Base-by-base conservation (phyloP, 1,139 yeast genomes). In the Entelexis sorbosivorans region DNA sequence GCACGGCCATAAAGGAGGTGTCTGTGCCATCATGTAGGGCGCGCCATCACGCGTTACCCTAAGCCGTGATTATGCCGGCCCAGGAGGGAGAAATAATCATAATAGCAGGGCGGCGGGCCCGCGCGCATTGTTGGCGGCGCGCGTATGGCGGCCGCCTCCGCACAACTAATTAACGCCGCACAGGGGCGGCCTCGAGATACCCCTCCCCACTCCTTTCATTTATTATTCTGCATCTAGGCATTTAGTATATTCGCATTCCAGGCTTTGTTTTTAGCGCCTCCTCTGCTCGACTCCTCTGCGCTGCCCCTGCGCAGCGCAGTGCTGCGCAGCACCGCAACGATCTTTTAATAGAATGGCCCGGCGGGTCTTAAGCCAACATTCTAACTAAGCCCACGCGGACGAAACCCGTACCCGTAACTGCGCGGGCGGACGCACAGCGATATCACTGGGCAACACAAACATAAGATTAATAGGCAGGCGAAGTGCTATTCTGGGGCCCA, bases 21-120 rank as follows among this genome's bases (percentile, higher is more conserved):
- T 33, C 3, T 50, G 52, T 24, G 31, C 36, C 13, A n/a, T 50
- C 32, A 50, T 50, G 52, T 50, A 31, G 20, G n/a, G 2, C 28
- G 17, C 10, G 38, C n/a, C 29, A 17, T 16, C 19, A 14, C 31
- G 35, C 19, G 13, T 5, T 16, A 24, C 28, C 36, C 45, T 11
- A 31, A n/a, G n/a, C 38, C 45, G 38, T 33, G 45, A 31, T 14
- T 32, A 3, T 17, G 5, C 32, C 14, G 24, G 13, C 20, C 20
- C 32, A 19, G 29, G 19, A n/a, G n/a, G 14, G 24, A 38, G 11
- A 20, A 13, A 19, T 20, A 20, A 35, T 35, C 19, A 4, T 22
- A 36, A 20, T 20, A 36, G 31, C 28, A 26, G 28, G 28, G 28
- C 28, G 28, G 10, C 28, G 28, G 10, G 28, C 10, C 28, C 28